Base-by-base conservation (phyloP, 2,329 filamentous ascomycete genomes). In the Stagonosporopsis chrysanthemi region DNA sequence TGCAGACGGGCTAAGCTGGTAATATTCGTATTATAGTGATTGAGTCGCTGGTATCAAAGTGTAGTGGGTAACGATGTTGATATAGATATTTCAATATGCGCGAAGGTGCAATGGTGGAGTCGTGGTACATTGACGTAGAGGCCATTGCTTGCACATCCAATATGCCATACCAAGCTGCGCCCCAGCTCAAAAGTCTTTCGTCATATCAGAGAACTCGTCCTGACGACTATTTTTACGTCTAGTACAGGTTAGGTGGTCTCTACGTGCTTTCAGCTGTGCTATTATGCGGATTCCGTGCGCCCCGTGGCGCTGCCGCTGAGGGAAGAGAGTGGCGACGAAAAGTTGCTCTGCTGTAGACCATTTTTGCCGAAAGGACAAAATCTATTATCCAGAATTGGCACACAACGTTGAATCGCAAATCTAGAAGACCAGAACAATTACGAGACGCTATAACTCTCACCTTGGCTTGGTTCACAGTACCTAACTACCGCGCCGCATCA, bases 201-300 rank as follows among this genome's bases (percentile, higher is more conserved):
- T 48, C 44, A 54, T 24, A 3, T 31, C 39, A 29, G 22, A 52
- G 31, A 39, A 38, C 14, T 52, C 41, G 49, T 52, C 44, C 52
- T 44, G 29, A 38, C 11, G 44, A 38, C n/a, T n/a, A 15, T n/a
- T 2, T 19, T 9, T 11, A 14, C 24, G 23, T 24, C 5, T 24
- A 23, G n/a, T 3, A 38, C 38, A 22, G 23, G 17, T 4, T 17
- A 23, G n/a, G 23, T 14, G 29, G 28, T 23, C 0, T 26, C 9
- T 35, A 17, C 29, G 8, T 5, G 6, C 17, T 31, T n/a, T 38
- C 31, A 14, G 24, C 44, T 17, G 6, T 23, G 7, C 6, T 35
- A 8, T 23, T 11, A 2, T 36, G 33, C 43, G 51, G 36, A 29
- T 2, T 4, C 29, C 36, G 46, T 47, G 38, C 43, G 23, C 38